A percentile compares a stretch with the other conserved stretches of the same genome.
Evolutionary conservation across 805 yeast genomes (phyloP).

Genomic region (Ogataea methanolica): DNA sequence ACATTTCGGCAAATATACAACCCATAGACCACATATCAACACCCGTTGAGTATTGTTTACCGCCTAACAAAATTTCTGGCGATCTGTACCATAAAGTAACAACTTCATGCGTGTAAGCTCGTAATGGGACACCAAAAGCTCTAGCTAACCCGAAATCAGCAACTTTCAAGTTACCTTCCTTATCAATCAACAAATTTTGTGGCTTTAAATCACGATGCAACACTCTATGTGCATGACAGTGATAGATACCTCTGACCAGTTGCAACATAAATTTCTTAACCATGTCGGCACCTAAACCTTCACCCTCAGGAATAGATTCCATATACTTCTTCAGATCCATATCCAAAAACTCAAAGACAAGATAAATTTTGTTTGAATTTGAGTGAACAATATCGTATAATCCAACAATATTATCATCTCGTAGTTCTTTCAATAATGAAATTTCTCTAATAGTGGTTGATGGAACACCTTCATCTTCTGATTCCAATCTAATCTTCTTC

Average conservation of each 20-base stretch:
- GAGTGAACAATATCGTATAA: slow-evolving; percentile 93
- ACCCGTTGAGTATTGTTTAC: slow-evolving; percentile 95
- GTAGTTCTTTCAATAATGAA: slow-evolving; percentile 86
- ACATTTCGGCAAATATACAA: slow-evolving; percentile 97
- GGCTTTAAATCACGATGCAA: slow-evolving; percentile 96
- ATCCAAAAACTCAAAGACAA: slow-evolving; percentile 91
- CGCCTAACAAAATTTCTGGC: slow-evolving; percentile 93
- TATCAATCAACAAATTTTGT: slow-evolving; percentile 89
- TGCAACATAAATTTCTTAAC: slow-evolving; percentile 92
- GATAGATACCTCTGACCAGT: slow-evolving; percentile 82
- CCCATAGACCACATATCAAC: slow-evolving; percentile 99
- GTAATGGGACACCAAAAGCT: slow-evolving; percentile 94
- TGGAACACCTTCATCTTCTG: slow-evolving; percentile 98
- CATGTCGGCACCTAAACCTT: slow-evolving; percentile 83
- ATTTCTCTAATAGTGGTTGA: slow-evolving; percentile 97
- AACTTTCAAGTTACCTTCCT: slow-evolving; percentile 87
- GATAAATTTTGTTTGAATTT: slow-evolving; percentile 84
- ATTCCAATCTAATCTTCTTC: slow-evolving; percentile 90
- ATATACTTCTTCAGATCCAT: slow-evolving; percentile 93
- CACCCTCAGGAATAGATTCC: slow-evolving; percentile 92
- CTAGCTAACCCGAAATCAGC: slow-evolving; percentile 96
- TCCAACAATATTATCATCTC: slow-evolving; percentile 89
- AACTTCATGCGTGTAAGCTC: slow-evolving; percentile 97
- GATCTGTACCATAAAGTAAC: slow-evolving; percentile 98
- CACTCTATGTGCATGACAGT: slow-evolving; percentile 92